Percentiles rank a stretch among this genome's conserved stretches.
These are phyloP conservation scores for Aspergillus asperescens DNA, from an alignment of 495 filamentous ascomycete species.

Conservation along the genomic window DNA sequence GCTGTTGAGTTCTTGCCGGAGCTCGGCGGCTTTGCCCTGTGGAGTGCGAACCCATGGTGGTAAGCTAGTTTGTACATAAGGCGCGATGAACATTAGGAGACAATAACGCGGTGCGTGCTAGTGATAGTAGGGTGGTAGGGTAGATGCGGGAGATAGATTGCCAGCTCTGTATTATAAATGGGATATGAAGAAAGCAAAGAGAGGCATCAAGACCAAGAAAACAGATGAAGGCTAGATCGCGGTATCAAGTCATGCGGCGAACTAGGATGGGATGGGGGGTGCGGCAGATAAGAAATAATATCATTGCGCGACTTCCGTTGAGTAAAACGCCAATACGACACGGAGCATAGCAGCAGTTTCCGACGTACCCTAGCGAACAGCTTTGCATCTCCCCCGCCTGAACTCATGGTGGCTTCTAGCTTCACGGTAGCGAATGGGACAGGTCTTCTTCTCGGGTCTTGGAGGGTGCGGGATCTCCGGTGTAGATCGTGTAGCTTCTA, in stretches of 20 bases:
- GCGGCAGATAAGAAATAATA: slow-evolving; percentile 9
- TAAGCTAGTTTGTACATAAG: slow-evolving; percentile 35
- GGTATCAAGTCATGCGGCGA: slow-evolving; percentile 1
- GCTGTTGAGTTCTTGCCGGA: slow-evolving; percentile 88
- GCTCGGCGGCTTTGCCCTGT: slow-evolving; percentile 98
- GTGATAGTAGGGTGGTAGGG: background rate
- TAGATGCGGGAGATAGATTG: background rate
- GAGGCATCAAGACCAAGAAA: slow-evolving; percentile 7
- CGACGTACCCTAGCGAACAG: slow-evolving; percentile 94
- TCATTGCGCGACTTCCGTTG: background rate
- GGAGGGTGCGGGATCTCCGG: slow-evolving; percentile 1
- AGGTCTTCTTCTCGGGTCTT: slow-evolving; percentile 1
- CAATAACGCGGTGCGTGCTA: slow-evolving; percentile 10
- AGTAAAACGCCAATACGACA: slow-evolving; percentile 7
- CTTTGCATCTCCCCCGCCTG: slow-evolving; percentile 91
- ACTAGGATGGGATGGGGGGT: slow-evolving; percentile 12
- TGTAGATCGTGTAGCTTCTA: background rate
- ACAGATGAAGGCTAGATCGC: slow-evolving; percentile 8
- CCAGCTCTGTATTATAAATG: background rate
- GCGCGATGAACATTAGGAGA: slow-evolving; percentile 27
- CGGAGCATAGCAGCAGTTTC: slow-evolving; percentile 2
- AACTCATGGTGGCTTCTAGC: slow-evolving; percentile 55
- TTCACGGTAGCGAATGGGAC: slow-evolving; percentile 4
- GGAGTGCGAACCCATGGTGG: slow-evolving; percentile 34
- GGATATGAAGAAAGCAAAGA: slow-evolving; percentile 1